Evolutionary conservation across 1,284 basidiomycete genomes (phyloP), one percentile per base, ranked within the genome.

Genomic region (Fomitiporia mediterranea): DNA sequence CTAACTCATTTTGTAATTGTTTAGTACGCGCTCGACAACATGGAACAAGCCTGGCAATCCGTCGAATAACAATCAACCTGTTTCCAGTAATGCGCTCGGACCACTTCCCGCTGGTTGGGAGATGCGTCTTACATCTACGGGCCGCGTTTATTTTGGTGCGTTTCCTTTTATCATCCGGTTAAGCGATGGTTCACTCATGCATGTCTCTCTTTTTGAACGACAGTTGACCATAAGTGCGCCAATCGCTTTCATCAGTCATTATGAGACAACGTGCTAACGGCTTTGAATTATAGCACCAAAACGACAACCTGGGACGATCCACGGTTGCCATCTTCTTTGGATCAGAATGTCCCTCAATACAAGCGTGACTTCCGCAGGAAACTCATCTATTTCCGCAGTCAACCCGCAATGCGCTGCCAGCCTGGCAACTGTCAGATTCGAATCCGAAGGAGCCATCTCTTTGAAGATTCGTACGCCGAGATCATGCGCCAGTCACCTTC

Each of bases 271-370:
- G 42, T 13, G 42, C 42, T 25, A 43, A 46, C 40, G 8, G 25
- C 30, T 28, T 46, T 96, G 38, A 93, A 96, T 70, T 94, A 96
- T 76, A 96, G 94, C 72, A 95, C 90, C 54, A 91, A 91, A 79
- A 98, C 94, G 21, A 98, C 94, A n/a, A 96, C 94, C 1, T 98
- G 94, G 94, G 94, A 97, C 70, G 94, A 98, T 70, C 89, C 91
- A 40, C 82, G 95, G 65, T 73, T 97, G 30, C 58, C 58, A n/a
- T 55, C 54, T 27, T 53, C 58, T 19, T 43, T 55, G 32, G 91
- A 93, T 66, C 82, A 91, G 62, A 95, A 94, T 67, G 94, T 96
- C 9, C 94, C 94, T 19, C 94, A 97, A 73, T 96, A 96, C 80
- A 97, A 97, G 79, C 90, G 94, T 50, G 94, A 97, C 76, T 97